Evolutionary conservation across 225 moss, liverwort and hornwort species (phyloP), one percentile per base, ranked within the genome.

Genomic region (Anthoceros angustus): DNA sequence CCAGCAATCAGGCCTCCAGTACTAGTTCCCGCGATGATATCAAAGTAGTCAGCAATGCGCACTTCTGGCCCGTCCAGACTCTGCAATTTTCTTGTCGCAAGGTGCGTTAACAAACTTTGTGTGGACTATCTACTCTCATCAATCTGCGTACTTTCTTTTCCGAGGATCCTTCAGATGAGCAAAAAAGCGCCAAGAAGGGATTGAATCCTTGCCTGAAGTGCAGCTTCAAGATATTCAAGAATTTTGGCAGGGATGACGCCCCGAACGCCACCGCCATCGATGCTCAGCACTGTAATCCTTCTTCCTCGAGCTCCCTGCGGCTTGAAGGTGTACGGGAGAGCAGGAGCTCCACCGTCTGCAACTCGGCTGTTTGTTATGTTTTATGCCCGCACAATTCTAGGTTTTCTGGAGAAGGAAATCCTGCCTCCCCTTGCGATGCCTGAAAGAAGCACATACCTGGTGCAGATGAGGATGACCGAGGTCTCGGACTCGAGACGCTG

Each of bases 241-340:
- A 84, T 68, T 3, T 67, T 73, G 0, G 80, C 62, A 10, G 83
- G 83, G 40, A 84, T 78, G 49, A 80, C 20, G 18, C 83, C 83
- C 43, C 83, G 43, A 9, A 84, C 80, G 18, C 83, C 83, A 0
- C 83, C 83, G 11, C 83, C 83, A 40, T 84, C 83, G 25, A 84
- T 74, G 69, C 83, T 84, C 24, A 84, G 80, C 62, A 84, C 78
- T 12, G 80, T 72, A 15, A 84, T 7, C 61, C 80, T 64, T 18
- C n/a, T 70, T 5, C 83, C 83, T 50, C 49, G 5, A 5, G 5
- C 20, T 20, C 49, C 49, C 8, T 50, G 7, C 49, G 4, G 5
- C 49, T n/a, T n/a, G n/a, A n/a, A n/a, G n/a, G n/a, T n/a, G n/a
- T n/a, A n/a, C n/a, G n/a, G n/a, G n/a, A n/a, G n/a, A n/a, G n/a